These are phyloP conservation scores for Suhomyces terraborum DNA, from an alignment of 1,139 yeast genomes.

Conservation along the genomic window DNA sequence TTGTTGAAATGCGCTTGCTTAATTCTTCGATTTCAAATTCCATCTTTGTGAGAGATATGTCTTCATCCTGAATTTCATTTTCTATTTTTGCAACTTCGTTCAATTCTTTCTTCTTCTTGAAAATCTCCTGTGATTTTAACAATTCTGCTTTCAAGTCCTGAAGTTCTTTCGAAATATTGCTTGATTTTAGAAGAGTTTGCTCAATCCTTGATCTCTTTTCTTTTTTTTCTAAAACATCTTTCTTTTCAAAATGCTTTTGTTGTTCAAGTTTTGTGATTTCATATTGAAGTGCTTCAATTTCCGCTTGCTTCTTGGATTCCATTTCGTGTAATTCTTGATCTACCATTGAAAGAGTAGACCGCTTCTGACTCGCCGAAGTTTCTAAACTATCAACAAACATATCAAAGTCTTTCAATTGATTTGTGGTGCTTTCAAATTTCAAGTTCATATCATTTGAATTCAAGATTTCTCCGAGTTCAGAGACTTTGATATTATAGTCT, in stretches of 20 bases:
- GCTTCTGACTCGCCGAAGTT: conserved; percentile 16
- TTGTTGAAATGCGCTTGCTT: conserved; percentile 49
- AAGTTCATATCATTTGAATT: neutral
- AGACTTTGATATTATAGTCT: conserved; percentile 32
- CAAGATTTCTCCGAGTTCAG: neutral
- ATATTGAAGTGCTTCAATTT: conserved; percentile 11
- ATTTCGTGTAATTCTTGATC: conserved; percentile 12
- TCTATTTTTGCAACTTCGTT: conserved; percentile 35
- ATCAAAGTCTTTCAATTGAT: conserved; percentile 1
- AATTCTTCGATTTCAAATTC: conserved; percentile 60
- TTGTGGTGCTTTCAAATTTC: neutral
- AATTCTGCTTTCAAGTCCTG: conserved; percentile 42
- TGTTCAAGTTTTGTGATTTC: conserved; percentile 42
- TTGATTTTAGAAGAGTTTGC: conserved; percentile 36
- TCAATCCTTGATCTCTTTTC: conserved; percentile 37
- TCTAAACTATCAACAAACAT: neutral
- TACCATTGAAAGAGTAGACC: conserved; percentile 16
- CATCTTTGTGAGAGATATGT: conserved; percentile 38
- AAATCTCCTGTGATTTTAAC: conserved; percentile 32
- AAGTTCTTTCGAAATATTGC: conserved; percentile 43
- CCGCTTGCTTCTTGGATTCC: conserved; percentile 12
- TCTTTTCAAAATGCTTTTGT: conserved; percentile 36
- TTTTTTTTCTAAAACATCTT: conserved; percentile 35
- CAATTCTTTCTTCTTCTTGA: conserved; percentile 28
- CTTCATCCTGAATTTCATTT: conserved; percentile 36